Evolutionary conservation across 306 rosid genomes (phyloP).

Genomic region (Lagenaria siceraria): DNA sequence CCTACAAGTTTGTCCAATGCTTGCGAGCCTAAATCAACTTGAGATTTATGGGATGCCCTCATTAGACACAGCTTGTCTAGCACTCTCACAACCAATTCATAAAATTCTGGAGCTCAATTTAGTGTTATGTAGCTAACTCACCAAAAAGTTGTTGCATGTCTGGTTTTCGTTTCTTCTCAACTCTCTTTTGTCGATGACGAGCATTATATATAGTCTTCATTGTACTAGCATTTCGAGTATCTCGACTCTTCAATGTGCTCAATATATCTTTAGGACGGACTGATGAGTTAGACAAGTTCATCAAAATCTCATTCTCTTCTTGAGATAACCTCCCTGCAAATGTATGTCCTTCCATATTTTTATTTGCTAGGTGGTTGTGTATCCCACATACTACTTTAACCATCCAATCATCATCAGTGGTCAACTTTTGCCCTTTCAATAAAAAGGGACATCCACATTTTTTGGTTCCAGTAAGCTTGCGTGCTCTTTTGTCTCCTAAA

Average conservation of each 20-base stretch:
- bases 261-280: slow-evolving; percentile 23
- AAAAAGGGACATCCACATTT: slow-evolving; percentile 19
- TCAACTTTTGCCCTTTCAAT: slow-evolving; percentile 15
- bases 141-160: slow-evolving; percentile 17
- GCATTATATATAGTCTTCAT: slow-evolving; percentile 23
- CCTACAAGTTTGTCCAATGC: background rate
- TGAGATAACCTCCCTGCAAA: slow-evolving; percentile 17
- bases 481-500: slow-evolving; percentile 13
- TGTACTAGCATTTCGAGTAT: slow-evolving; percentile 14
- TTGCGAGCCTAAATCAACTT: background rate
- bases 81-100: background rate
- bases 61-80: slow-evolving; percentile 1
- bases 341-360: slow-evolving; percentile 12
- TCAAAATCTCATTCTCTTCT: slow-evolving; percentile 10
- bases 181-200: slow-evolving; percentile 15
- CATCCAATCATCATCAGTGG: slow-evolving; percentile 12
- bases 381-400: slow-evolving; percentile 17
- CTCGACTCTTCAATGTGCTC: slow-evolving; percentile 15
- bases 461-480: slow-evolving; percentile 15
- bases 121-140: slow-evolving; percentile 8
- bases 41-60: background rate
- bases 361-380: slow-evolving; percentile 13
- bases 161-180: slow-evolving; percentile 7
- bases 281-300: slow-evolving; percentile 16
- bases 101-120: background rate